Percentiles rank a stretch among this genome's conserved stretches.
Evolutionary conservation across 176 grass and related monocot species (phyloP).

Genomic region (Oryza australiensis): DNA sequence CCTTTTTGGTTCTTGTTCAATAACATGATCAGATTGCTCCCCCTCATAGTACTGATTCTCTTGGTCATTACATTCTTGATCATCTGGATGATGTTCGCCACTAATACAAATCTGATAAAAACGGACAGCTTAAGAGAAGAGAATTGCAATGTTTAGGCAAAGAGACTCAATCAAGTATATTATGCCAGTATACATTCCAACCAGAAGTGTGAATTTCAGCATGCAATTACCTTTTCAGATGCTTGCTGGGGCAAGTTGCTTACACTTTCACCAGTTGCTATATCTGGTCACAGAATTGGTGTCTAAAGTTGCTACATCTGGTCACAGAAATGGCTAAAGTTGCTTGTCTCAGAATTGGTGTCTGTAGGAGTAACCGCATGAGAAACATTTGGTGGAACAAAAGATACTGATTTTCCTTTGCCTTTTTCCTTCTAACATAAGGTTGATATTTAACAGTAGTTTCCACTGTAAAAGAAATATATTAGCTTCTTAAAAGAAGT

Average conservation of each 20-base stretch:
- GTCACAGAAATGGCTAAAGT: conserved; percentile 9
- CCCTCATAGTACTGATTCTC: conserved; percentile 1
- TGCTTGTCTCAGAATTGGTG: conserved; percentile 23
- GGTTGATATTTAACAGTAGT: conserved; percentile 36
- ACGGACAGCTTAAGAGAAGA: not conserved
- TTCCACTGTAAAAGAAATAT: conserved; percentile 39
- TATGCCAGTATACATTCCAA: conserved; percentile 3
- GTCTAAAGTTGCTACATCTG: too few species aligned
- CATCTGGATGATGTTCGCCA: conserved; percentile 25
- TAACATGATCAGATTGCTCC: conserved; percentile 27
- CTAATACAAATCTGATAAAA: conserved; percentile 31
- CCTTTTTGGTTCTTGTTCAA: conserved; percentile 36
- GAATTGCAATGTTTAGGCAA: not conserved
- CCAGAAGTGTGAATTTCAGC: not conserved
- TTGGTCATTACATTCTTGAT: conserved; percentile 22
- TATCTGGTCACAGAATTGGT: too few species aligned
- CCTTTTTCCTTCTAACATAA: conserved; percentile 24
- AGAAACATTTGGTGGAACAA: conserved; percentile 46
- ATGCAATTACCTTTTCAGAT: conserved; percentile 29
- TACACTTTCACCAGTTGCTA: conserved; percentile 31
- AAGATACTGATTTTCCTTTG: conserved; percentile 57
- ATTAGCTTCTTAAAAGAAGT: conserved; percentile 20
- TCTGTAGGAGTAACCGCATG: conserved; percentile 17
- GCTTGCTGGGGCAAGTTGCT: conserved; percentile 24
- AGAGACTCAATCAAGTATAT: not conserved